Evolutionary conservation across 2,329 filamentous ascomycete species (phyloP).

Genomic region (Amauroascus niger): DNA sequence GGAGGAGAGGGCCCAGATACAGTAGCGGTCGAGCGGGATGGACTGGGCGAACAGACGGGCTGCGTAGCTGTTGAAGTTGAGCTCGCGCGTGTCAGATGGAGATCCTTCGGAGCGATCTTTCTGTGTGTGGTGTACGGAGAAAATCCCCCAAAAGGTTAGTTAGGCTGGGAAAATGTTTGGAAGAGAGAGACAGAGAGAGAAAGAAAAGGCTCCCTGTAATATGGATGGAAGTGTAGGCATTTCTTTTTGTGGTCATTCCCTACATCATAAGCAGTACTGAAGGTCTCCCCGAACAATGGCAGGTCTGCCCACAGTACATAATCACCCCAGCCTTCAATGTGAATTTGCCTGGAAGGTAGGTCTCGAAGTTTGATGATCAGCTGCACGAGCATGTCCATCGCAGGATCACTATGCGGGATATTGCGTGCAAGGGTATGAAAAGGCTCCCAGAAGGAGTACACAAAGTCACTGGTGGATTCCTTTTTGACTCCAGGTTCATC

Average conservation of each 20-base stretch:
- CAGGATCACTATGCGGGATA: slow-evolving; percentile 7
- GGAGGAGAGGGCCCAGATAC: slow-evolving; percentile 6
- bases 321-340: slow-evolving; percentile 6
- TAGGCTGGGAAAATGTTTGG: background rate
- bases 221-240: too few relatives aligned
- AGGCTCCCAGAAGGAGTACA: slow-evolving; percentile 6
- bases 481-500: background rate
- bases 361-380: background rate
- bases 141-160: background rate
- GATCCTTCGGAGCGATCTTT: background rate
- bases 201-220: background rate
- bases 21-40: slow-evolving; percentile 1
- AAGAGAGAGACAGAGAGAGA: background rate
- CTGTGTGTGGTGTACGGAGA: background rate
- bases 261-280: background rate
- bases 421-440: slow-evolving; percentile 2
- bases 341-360: background rate
- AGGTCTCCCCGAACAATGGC: slow-evolving; percentile 8
- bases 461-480: background rate
- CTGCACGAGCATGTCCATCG: slow-evolving; percentile 8
- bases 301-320: slow-evolving; percentile 6
- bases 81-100: background rate
- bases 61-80: slow-evolving; percentile 7
- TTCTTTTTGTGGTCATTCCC: too few relatives aligned
- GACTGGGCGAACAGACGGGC: background rate